Conservation (phyloP, 257 asterid genomes). For the Solanum dulcamara region DNA sequence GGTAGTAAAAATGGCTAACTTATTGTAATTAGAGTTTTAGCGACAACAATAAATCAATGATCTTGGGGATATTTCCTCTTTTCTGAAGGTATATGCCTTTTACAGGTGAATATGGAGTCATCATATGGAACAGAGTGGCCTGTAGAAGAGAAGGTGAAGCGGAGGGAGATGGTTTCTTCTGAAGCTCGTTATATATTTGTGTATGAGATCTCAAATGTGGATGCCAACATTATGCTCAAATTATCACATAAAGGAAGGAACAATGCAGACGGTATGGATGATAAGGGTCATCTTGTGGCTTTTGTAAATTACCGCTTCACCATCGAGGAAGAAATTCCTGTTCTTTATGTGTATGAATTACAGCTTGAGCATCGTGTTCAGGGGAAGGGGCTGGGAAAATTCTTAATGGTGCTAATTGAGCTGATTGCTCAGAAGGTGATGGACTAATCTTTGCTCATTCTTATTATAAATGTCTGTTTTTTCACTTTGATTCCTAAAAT, state of each 20-base stretch:
- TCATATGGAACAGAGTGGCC: conserved; percentile 86
- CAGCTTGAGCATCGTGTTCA: conserved; percentile 74
- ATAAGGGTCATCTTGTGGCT: conserved; percentile 46
- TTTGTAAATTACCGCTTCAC: conserved; percentile 75
- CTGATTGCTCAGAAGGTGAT: conserved; percentile 69
- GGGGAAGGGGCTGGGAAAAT: conserved; percentile 79
- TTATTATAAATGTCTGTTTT: background rate
- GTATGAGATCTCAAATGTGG: conserved; percentile 32
- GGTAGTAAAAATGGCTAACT: conserved; percentile 28
- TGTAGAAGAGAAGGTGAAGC: conserved; percentile 71
- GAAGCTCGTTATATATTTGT: conserved; percentile 77
- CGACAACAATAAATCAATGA: background rate
- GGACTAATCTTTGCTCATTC: background rate
- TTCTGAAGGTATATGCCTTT: background rate
- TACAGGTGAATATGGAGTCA: conserved; percentile 73
- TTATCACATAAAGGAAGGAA: conserved; percentile 7
- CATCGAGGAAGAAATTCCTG: conserved; percentile 87
- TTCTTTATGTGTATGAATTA: conserved; percentile 79
- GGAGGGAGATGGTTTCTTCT: conserved; percentile 66
- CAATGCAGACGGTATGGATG: conserved; percentile 16
- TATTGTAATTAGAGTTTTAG: background rate
- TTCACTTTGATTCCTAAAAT: background rate
- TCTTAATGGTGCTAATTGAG: conserved; percentile 69
- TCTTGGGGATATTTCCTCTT: background rate
- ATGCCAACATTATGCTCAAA: conserved; percentile 9